Evolutionary conservation across 1,284 basidiomycete genomes (phyloP), one percentile per base, ranked within the genome.

Genomic region (Chiua sp.): DNA sequence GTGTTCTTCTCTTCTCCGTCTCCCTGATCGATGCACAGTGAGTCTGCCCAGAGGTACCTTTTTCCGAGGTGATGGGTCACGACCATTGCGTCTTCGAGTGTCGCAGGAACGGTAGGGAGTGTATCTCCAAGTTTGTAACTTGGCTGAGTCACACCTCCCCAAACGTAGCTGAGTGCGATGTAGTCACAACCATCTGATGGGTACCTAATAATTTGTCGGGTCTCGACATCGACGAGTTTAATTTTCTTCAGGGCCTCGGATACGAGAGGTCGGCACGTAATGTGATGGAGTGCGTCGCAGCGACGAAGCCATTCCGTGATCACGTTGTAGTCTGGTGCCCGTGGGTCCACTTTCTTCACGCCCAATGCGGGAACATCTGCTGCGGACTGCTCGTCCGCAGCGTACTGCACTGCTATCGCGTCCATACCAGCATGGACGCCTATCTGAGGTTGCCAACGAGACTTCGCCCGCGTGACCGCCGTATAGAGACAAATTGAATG

Each of bases 111-210:
- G n/a, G 47, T 44, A 4, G 59, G 57, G 1, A 60, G 37, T 20
- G 46, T 12, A 8, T 57, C 58, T 33, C 65, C 50, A 1, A 59
- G 51, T 20, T 56, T 61, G 58, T 53, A 60, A 30, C 51, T 53
- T 4, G 48, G 44, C 26, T 66, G 60, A 2, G 26, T 49, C 8
- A 59, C 51, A 13, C 52, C 58, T 22, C 71, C 69, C 71, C 67
- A 71, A 8, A 71, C 64, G 16, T 72, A 68, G 44, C 68, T 72
- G 22, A 63, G 61, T 1, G 70, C 57, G 33, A 67, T 16, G 44
- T 63, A 69, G 7, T 61, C 56, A 26, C 56, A 57, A 30, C 52
- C 28, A 7, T 47, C 37, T 5, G 35, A n/a, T 5, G 53, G 61
- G 51, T 61, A 59, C 32, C 10, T 13, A 47, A 64, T 50, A 22